phyloP scores from a whole-genome alignment of 2,329 filamentous ascomycete genomes.

The Paecilomyces sp. region DNA sequence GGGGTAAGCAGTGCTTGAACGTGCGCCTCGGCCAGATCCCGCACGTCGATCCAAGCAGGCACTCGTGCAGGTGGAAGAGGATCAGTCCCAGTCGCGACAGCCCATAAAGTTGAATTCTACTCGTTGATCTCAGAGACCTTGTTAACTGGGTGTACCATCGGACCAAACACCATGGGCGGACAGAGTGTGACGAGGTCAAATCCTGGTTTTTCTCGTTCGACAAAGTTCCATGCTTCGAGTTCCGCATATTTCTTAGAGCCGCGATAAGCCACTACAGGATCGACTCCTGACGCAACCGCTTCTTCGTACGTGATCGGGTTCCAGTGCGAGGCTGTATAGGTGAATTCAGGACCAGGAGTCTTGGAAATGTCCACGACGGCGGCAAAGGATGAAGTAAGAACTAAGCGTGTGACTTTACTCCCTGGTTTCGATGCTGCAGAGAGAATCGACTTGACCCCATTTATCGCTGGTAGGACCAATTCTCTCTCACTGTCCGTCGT shows the following conservation, averaged over 20 bases:
- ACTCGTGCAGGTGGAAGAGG: conserved; percentile 28
- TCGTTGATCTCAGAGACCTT: conserved; percentile 33
- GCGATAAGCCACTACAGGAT: conserved; percentile 5
- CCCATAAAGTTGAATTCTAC: conserved; percentile 38
- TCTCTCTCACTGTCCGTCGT: conserved; percentile 6
- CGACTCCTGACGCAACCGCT: background rate
- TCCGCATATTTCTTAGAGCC: conserved; percentile 9
- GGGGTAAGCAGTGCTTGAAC: conserved; percentile 34
- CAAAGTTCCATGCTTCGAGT: conserved; percentile 22
- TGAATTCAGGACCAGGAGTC: conserved; percentile 4
- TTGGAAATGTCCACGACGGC: conserved; percentile 4
- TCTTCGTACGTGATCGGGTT: conserved; percentile 7
- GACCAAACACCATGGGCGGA: conserved; percentile 42
- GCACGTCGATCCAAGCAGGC: conserved; percentile 37
- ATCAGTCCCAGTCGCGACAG: conserved; percentile 28
- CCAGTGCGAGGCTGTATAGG: conserved; percentile 5
- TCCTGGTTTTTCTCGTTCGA: conserved; percentile 24
- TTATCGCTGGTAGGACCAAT: conserved; percentile 6
- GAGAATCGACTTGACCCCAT: conserved; percentile 5
- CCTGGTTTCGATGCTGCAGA: background rate
- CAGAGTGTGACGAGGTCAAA: conserved; percentile 42
- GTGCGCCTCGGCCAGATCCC: conserved; percentile 41
- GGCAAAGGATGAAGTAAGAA: conserved; percentile 7
- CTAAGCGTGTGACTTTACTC: conserved; percentile 3
- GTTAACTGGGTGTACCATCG: conserved; percentile 33